Conservation (phyloP, 208 protist species). For the Pavlovales sp. region DNA sequence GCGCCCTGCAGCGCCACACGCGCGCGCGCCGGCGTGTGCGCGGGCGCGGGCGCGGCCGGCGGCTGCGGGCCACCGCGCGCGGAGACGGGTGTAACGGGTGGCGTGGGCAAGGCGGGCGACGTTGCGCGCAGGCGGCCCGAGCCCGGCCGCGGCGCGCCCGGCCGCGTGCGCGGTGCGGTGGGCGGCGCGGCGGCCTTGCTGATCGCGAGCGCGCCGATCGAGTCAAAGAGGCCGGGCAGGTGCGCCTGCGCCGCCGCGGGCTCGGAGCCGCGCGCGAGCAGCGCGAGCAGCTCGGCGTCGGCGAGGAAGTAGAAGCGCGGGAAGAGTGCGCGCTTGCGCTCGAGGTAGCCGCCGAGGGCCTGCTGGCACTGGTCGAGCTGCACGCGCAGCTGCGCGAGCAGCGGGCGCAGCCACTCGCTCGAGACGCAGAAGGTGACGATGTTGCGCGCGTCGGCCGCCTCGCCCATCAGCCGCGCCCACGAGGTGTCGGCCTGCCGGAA, state of each 20-base stretch:
- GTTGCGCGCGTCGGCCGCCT: slow-evolving; percentile 58
- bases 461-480: slow-evolving; percentile 71
- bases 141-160: too few relatives aligned
- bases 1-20: too few relatives aligned
- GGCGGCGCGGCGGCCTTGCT: slow-evolving; percentile 48
- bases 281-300: slow-evolving; percentile 72
- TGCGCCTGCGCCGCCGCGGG: slow-evolving; percentile 68
- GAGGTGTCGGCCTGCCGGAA: slow-evolving; percentile 68
- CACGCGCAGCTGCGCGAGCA: slow-evolving; percentile 68
- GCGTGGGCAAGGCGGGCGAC: too few relatives aligned
- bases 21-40: too few relatives aligned
- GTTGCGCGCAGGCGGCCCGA: too few relatives aligned
- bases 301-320: slow-evolving; percentile 83
- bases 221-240: slow-evolving; percentile 68
- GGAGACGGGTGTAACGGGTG: too few relatives aligned
- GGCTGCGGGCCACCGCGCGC: too few relatives aligned
- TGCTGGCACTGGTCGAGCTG: slow-evolving; percentile 71
- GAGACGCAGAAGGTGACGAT: slow-evolving; percentile 57
- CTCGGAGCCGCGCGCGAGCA: slow-evolving; percentile 73
- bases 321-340: slow-evolving; percentile 73
- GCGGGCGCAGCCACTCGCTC: slow-evolving; percentile 61
- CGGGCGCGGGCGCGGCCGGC: too few relatives aligned
- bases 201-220: slow-evolving; percentile 63
- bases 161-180: not conserved
- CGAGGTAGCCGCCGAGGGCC: slow-evolving; percentile 70